A percentile compares a stretch with the other conserved stretches of the same genome.
These are phyloP conservation scores for Kalanchoe fedtschenkoi DNA, from an alignment of 164 flowering plant species.

Conservation along the genomic window DNA sequence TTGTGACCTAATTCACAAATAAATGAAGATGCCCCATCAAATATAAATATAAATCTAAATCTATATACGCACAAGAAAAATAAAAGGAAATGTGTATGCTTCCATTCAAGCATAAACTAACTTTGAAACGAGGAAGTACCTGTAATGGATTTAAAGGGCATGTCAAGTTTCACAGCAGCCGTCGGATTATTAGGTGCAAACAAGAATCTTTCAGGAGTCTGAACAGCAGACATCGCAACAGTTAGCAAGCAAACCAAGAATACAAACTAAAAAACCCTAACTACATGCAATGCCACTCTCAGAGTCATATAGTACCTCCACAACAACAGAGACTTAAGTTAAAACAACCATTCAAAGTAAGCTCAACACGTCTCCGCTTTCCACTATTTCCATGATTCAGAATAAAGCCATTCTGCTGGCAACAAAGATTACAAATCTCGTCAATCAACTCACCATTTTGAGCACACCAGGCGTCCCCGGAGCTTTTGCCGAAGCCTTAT, in stretches of 20 bases:
- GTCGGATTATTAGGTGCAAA: slow-evolving; percentile 64
- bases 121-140: slow-evolving; percentile 24
- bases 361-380: too few species aligned
- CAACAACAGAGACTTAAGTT: too few species aligned
- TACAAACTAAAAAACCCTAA: not conserved
- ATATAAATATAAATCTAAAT: not conserved
- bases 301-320: too few species aligned
- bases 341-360: too few species aligned
- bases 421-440: slow-evolving; percentile 6
- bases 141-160: slow-evolving; percentile 45
- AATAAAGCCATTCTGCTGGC: not conserved
- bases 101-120: not conserved
- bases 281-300: too few species aligned
- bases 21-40: not conserved
- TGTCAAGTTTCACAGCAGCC: slow-evolving; percentile 38
- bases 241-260: not conserved
- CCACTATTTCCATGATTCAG: not conserved
- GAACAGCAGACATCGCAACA: slow-evolving; percentile 12
- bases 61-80: too few species aligned
- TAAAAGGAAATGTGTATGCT: not conserved
- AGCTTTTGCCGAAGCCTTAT: slow-evolving; percentile 51
- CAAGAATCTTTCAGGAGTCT: slow-evolving; percentile 46
- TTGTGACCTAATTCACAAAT: slow-evolving; percentile 33
- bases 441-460: slow-evolving; percentile 34
- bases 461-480: slow-evolving; percentile 66